Base-by-base conservation (phyloP, 768 basidiomycete species). In the Amanita muscaria region DNA sequence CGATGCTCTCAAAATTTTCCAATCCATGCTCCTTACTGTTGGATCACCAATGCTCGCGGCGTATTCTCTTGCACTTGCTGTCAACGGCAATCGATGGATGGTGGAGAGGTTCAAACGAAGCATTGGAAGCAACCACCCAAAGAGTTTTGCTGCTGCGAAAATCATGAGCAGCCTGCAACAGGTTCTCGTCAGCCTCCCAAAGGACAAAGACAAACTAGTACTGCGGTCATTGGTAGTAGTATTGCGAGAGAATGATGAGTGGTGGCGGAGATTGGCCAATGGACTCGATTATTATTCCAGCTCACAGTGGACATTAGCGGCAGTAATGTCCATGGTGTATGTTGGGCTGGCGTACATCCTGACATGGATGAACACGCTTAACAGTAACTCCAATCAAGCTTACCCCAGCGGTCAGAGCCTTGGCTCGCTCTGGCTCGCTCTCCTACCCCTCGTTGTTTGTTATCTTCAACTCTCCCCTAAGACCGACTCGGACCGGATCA, bases 401-500 rank as follows among this genome's bases (percentile, higher is more conserved):
- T 29, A 29, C 27, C 27, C 27, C 27, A 29, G 27, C 12, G 27
- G 27, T 29, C 27, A 29, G 27, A 29, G 27, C 12, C 27, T 29
- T 29, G 27, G 27, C 6, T 29, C 27, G 12, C 54, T 62, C 9
- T 73, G 66, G 68, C 56, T 74, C 15, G 74, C 70, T 70, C 54
- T 74, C 7, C 37, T 72, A 5, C 64, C 72, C 0, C 54, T 73
- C 8, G 62, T 69, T 14, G 53, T 65, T 9, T 68, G 70, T 2
- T 73, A 71, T 70, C 53, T 73, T 15, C 57, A 64, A 34, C 56
- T 72, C 10, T 64, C 65, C 2, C 71, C 70, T 0, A 70, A 69
- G 55, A 72, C 64, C 31, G 64, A 69, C 49, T 54, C 54, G 8
- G 24, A 23, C 1, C 65, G 64, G 2, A 49, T 71, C 9, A 33